Conservation (phyloP, 1,139 yeast species). For the Nadsonia commutata region DNA sequence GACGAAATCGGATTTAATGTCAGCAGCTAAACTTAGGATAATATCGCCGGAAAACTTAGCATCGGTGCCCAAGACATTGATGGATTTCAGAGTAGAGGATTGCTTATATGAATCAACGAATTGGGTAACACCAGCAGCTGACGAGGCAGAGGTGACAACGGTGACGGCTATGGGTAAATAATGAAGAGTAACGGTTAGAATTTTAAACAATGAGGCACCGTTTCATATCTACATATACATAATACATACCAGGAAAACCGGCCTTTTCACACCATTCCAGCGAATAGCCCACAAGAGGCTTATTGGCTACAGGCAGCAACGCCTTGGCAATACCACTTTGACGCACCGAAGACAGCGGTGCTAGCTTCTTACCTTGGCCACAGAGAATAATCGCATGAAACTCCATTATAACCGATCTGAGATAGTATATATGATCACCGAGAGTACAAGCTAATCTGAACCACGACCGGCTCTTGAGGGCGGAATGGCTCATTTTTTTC, state of each 20-base stretch:
- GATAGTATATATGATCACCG: too few species aligned
- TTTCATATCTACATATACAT: too few species aligned
- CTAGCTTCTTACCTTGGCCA: conserved; percentile 61
- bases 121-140: conserved; percentile 8
- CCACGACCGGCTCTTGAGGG: too few species aligned
- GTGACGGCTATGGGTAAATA: conserved; percentile 25
- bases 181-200: background rate
- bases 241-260: conserved; percentile 15
- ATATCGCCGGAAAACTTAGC: conserved; percentile 42
- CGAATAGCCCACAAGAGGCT: conserved; percentile 79
- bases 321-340: conserved; percentile 64
- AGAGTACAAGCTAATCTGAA: too few species aligned
- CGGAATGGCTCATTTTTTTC: too few species aligned
- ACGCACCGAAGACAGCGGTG: conserved; percentile 44
- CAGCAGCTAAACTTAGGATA: conserved; percentile 34
- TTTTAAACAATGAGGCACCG: too few species aligned
- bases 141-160: conserved; percentile 28
- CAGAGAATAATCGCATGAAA: conserved; percentile 83
- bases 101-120: conserved; percentile 8
- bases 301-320: conserved; percentile 74
- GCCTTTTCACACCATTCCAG: conserved; percentile 90
- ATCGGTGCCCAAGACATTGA: conserved; percentile 12
- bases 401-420: conserved; percentile 48
- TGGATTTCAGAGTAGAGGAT: background rate
- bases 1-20: conserved; percentile 42